These are phyloP conservation scores for Physcomitrium patens DNA, from an alignment of 225 moss, liverwort and hornwort genomes.

Conservation along the genomic window DNA sequence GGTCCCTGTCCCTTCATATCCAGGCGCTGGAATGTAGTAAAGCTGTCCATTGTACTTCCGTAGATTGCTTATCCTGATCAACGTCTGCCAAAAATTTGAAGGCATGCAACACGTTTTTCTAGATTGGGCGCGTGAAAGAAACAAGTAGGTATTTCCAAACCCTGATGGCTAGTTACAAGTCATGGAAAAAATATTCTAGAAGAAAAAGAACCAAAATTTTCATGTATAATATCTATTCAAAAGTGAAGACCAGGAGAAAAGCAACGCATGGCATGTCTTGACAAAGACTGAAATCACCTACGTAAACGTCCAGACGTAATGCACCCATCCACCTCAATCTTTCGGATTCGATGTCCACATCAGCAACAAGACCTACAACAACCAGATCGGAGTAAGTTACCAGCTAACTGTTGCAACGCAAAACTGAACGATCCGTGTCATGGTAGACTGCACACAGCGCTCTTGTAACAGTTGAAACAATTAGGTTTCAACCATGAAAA, in stretches of 20 bases:
- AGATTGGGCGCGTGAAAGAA: constrained; percentile 1
- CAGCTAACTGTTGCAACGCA: background rate
- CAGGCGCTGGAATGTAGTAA: constrained; percentile 84
- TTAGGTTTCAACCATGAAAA: background rate
- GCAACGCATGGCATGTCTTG: background rate
- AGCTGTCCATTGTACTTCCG: constrained; percentile 77
- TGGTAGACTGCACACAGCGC: background rate
- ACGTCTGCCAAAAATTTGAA: constrained; percentile 49
- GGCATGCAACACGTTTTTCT: background rate
- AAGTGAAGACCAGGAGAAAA: background rate
- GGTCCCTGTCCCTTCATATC: constrained; percentile 62
- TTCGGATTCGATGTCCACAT: constrained; percentile 96
- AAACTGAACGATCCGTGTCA: background rate
- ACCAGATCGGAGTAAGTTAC: constrained; percentile 22
- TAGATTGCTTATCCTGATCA: constrained; percentile 74
- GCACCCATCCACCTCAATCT: constrained; percentile 78
- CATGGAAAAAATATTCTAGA: too few relatives aligned
- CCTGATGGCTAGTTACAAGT: background rate
- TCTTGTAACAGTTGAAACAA: background rate
- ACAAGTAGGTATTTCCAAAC: background rate
- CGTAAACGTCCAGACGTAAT: constrained; percentile 86
- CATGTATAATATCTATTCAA: constrained; percentile 9
- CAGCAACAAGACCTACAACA: constrained; percentile 75
- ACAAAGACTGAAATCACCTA: constrained; percentile 39
- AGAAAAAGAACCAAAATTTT: background rate